Base-by-base conservation (phyloP, 2,329 filamentous ascomycete species). In the Graphilbum sp. region DNA sequence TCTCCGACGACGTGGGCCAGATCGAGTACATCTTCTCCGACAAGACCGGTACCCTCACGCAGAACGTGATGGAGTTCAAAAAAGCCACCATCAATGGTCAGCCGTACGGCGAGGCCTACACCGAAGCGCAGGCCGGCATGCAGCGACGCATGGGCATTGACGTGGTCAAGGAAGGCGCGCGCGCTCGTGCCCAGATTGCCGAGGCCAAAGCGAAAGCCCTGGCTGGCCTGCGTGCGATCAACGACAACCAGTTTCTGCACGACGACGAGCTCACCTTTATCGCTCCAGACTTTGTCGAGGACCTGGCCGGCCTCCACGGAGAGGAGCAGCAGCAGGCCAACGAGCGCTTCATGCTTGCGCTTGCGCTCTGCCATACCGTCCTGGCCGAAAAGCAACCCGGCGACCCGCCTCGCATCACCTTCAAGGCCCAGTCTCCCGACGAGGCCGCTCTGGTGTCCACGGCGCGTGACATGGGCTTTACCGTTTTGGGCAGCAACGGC, bases 31-130 rank as follows among this genome's bases (percentile, higher is more conserved):
- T 98, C 47, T 98, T 98, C 35, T 50, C 48, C 18, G 48, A 50
- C 45, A 50, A 50, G 43, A 50, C 48, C 2, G 48, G 48, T 34
- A 50, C 48, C 1, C 38, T 50, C 33, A 50, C 48, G 1, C 48
- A 50, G 39, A 50, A 50, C 36, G 47, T 50, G 19, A 50, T 93
- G 90, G 92, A 98, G 56, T 98, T 96, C 72, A 98, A 96, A 59
- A 98, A 98, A 59, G 86, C 81, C 39, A 93, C 87, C 0, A 79
- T 98, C 58, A 96, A 96, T 51, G 88, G 88, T n/a, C 73, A 90
- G 43, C 77, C 87, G 0, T 98, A 98, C 48, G 90, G 92, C 44
- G 90, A 98, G 60, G 90, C 90, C 1, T 98, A 95, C 52, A 98
- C 92, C 0, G 90, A 98, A 58, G 90, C 90, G 1, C 84, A 94